Percentiles rank a stretch among this genome's conserved stretches.
Conservation (phyloP, 306 rosid species). For the Sechiopsis laciniata region DNA sequence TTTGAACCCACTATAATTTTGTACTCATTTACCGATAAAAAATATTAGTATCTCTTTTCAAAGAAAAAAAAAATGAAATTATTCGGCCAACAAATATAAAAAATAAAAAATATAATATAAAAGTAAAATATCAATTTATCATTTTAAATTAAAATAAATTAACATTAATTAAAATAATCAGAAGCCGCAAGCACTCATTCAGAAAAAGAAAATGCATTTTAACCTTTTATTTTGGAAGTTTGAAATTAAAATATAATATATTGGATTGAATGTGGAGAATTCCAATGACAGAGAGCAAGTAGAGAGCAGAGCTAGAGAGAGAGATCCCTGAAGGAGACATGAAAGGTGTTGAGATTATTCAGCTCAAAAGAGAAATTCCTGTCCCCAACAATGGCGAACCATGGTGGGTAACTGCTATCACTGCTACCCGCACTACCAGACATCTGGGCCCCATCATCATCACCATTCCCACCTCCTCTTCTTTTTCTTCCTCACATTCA, state of each 20-base stretch:
- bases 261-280: not conserved
- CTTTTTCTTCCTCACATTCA: slow-evolving; percentile 3
- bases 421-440: slow-evolving; percentile 46
- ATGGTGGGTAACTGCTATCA: slow-evolving; percentile 17
- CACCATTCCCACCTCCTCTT: slow-evolving; percentile 31
- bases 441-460: slow-evolving; percentile 30
- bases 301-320: not conserved
- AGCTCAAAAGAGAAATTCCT: slow-evolving; percentile 11
- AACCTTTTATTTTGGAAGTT: no score
- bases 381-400: slow-evolving; percentile 12
- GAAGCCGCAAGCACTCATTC: no score
- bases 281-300: slow-evolving; percentile 1
- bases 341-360: slow-evolving; percentile 12
- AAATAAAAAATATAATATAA: no score
- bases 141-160: no score
- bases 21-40: no score
- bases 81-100: no score
- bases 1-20: no score
- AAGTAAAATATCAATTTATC: no score
- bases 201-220: no score
- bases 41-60: no score
- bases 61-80: no score
- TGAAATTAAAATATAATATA: not conserved
- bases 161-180: no score
- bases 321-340: slow-evolving; percentile 17